Evolutionary conservation across 306 rosid genomes (phyloP).

Genomic region (Amphicarpaea edgeworthii): DNA sequence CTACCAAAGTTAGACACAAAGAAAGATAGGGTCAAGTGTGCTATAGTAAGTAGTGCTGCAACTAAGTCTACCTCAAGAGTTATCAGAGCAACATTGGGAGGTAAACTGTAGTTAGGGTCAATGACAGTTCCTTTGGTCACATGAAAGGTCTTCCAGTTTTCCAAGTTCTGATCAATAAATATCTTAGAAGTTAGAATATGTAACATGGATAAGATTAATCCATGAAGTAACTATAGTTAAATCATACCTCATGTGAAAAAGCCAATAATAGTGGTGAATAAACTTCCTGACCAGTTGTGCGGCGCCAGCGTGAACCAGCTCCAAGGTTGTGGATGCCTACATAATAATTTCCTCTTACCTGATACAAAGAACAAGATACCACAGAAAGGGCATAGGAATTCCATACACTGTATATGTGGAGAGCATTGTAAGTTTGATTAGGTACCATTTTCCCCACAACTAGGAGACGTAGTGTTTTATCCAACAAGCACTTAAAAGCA

Average conservation of each 20-base stretch:
- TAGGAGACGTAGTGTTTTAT: not conserved
- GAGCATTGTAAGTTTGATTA: not conserved
- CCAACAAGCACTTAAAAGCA: not conserved
- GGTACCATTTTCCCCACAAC: not conserved
- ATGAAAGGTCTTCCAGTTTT: not conserved
- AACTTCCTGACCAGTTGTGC: constrained; percentile 12
- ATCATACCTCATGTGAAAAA: not conserved
- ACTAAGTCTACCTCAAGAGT: constrained; percentile 12
- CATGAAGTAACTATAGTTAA: not conserved
- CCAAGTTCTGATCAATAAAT: not conserved
- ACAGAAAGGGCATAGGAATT: not conserved
- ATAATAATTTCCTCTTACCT: constrained; percentile 19
- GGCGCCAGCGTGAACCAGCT: constrained; percentile 15
- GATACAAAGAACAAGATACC: not conserved
- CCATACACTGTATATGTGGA: not conserved
- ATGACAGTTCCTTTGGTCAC: not conserved
- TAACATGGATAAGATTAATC: not conserved
- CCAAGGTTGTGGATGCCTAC: not conserved
- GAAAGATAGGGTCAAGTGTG: not conserved
- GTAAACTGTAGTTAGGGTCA: constrained; percentile 1
- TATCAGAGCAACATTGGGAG: constrained; percentile 12
- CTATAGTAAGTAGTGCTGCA: not conserved
- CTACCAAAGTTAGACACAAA: not conserved
- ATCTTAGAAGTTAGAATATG: not conserved
- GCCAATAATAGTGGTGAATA: constrained; percentile 12